These are phyloP conservation scores for Stipa capillata DNA, from an alignment of 176 grass and related monocot genomes.

Conservation along the genomic window DNA sequence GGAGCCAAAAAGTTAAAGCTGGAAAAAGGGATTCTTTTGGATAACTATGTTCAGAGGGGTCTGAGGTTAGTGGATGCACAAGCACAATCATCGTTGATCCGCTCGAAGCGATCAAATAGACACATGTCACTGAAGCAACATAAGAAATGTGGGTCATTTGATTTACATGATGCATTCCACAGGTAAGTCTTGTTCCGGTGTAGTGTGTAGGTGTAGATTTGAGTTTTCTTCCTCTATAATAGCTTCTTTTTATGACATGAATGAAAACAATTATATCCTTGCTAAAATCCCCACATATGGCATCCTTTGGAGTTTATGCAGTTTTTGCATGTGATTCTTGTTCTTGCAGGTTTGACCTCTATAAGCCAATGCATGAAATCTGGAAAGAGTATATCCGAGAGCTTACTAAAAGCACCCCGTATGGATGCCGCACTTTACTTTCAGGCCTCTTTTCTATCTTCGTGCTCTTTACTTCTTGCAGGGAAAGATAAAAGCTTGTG, in stretches of 20 bases:
- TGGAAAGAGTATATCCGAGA: slow-evolving; percentile 71
- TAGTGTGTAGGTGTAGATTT: not conserved
- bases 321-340: slow-evolving; percentile 10
- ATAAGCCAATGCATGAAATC: slow-evolving; percentile 83
- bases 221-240: not conserved
- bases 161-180: slow-evolving; percentile 33
- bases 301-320: not conserved
- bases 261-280: not conserved
- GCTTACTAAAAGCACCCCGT: slow-evolving; percentile 49
- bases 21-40: slow-evolving; percentile 49
- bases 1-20: slow-evolving; percentile 51
- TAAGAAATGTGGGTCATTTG: slow-evolving; percentile 57
- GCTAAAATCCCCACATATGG: not conserved
- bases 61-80: slow-evolving; percentile 39
- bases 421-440: slow-evolving; percentile 5
- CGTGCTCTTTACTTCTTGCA: slow-evolving; percentile 1
- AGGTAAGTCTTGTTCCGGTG: slow-evolving; percentile 22
- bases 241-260: not conserved
- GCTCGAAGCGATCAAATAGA: slow-evolving; percentile 50
- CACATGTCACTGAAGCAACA: slow-evolving; percentile 69
- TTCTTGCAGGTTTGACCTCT: slow-evolving; percentile 66
- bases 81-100: slow-evolving; percentile 38
- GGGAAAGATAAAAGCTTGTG: not conserved
- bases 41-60: slow-evolving; percentile 50
- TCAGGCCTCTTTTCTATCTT: not conserved